phyloP scores from a whole-genome alignment of 768 basidiomycete genomes.

The Phylloporus rhodoxanthus region DNA sequence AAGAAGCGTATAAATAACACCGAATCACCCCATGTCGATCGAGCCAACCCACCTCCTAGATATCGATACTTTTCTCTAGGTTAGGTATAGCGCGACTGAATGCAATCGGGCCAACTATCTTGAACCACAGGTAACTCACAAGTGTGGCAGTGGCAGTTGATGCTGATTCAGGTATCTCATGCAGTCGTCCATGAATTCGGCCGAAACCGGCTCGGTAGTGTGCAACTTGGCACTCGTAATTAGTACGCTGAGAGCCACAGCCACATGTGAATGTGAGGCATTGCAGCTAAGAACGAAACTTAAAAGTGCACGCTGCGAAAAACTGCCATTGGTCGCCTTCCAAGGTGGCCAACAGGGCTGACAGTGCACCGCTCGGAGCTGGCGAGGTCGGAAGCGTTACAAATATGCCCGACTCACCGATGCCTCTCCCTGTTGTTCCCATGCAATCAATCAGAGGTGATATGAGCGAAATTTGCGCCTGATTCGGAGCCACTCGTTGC shows the following conservation, averaged over 20 bases:
- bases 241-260: no score
- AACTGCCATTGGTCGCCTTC: conserved; percentile 12
- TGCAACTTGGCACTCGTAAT: no score
- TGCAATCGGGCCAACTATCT: not conserved
- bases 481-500: not conserved
- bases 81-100: not conserved
- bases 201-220: no score
- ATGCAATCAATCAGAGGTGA: not conserved
- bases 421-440: not conserved
- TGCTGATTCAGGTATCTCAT: not conserved
- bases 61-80: not conserved
- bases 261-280: no score
- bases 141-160: no score
- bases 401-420: not conserved
- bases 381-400: not conserved
- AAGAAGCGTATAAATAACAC: not conserved
- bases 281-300: not conserved
- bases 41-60: no score
- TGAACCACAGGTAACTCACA: no score
- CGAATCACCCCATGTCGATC: not conserved
- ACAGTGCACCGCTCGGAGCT: not conserved
- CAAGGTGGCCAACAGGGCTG: not conserved
- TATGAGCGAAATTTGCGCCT: not conserved
- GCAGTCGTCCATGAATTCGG: no score
- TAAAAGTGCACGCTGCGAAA: not conserved